A percentile compares a stretch with the other conserved stretches of the same genome.
phyloP scores from a whole-genome alignment of 202 grass and related monocot species.

The Setaria viridis region DNA sequence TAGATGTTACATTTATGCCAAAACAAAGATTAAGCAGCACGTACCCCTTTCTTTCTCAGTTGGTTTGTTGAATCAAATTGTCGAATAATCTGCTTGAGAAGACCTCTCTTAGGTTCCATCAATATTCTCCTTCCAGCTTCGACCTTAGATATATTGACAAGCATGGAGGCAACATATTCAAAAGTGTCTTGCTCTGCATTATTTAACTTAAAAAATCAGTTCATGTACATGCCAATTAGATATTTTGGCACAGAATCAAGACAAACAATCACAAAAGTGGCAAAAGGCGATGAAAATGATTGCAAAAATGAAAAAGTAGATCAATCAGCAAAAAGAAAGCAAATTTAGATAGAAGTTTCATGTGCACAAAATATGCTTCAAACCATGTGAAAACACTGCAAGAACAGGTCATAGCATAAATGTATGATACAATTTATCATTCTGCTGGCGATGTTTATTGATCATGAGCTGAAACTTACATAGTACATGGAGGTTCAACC shows the following conservation, averaged over 20 bases:
- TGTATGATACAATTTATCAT: not conserved
- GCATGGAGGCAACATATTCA: slow-evolving; percentile 85
- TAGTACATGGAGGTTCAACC: not conserved
- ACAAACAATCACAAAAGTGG: slow-evolving; percentile 15
- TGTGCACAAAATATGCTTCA: not conserved
- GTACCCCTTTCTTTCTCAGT: slow-evolving; percentile 94
- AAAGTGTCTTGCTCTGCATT: slow-evolving; percentile 72
- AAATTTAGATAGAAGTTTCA: not conserved
- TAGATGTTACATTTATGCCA: slow-evolving; percentile 13
- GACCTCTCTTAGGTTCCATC: slow-evolving; percentile 82
- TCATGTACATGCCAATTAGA: not conserved
- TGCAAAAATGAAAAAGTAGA: slow-evolving; percentile 16
- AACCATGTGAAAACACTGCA: not conserved
- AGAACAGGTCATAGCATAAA: slow-evolving; percentile 8
- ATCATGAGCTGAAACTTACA: not conserved
- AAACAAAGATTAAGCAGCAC: slow-evolving; percentile 17
- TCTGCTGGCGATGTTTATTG: not conserved
- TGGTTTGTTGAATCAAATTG: slow-evolving; percentile 94
- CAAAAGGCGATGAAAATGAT: not conserved
- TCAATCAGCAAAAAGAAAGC: not conserved
- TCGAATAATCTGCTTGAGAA: slow-evolving; percentile 87
- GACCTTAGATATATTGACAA: slow-evolving; percentile 95
- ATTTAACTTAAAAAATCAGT: slow-evolving; percentile 11
- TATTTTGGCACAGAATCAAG: not conserved
- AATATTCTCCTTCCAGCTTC: slow-evolving; percentile 87